Evolutionary conservation across 1,139 yeast genomes (phyloP).

Genomic region (Debaryomycetaceae sp.): DNA sequence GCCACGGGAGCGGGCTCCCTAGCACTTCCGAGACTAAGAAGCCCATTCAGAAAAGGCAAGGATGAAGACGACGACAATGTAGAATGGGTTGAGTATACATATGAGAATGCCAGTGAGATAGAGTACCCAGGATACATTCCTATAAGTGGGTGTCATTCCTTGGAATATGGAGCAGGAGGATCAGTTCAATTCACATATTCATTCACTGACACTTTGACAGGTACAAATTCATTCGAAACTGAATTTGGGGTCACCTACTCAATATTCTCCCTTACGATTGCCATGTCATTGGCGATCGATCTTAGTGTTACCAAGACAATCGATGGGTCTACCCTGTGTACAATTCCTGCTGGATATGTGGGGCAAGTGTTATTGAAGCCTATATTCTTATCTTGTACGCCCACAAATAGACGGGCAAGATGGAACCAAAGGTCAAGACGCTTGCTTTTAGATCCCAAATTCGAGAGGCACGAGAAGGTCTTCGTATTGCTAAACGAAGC

Average conservation of each 20-base stretch:
- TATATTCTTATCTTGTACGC: conserved; percentile 8
- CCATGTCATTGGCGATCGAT: conserved; percentile 6
- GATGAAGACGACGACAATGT: neutral
- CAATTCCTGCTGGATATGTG: conserved; percentile 12
- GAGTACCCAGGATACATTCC: conserved; percentile 21
- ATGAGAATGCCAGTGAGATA: conserved; percentile 3
- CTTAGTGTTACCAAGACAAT: conserved; percentile 4
- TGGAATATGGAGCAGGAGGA: conserved; percentile 13
- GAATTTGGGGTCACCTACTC: conserved; percentile 4
- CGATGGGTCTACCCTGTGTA: conserved; percentile 14
- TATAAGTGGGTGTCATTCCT: conserved; percentile 22
- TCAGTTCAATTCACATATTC: conserved; percentile 13
- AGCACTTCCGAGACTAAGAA: neutral
- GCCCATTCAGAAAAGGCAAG: neutral
- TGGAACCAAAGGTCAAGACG: conserved; percentile 8
- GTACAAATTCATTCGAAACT: conserved; percentile 1
- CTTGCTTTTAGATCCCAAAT: conserved; percentile 12
- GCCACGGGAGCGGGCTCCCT: conserved; percentile 2
- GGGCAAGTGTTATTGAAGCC: conserved; percentile 23
- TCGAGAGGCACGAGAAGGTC: conserved; percentile 8
- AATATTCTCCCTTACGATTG: conserved; percentile 5
- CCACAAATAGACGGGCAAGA: conserved; percentile 11
- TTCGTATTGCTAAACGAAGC: conserved; percentile 11
- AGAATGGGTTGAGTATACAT: conserved; percentile 17
- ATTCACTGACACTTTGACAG: conserved; percentile 3